A percentile compares a stretch with the other conserved stretches of the same genome.
Evolutionary conservation across 495 filamentous ascomycete species (phyloP).

Genomic region (Neurospora intermedia): DNA sequence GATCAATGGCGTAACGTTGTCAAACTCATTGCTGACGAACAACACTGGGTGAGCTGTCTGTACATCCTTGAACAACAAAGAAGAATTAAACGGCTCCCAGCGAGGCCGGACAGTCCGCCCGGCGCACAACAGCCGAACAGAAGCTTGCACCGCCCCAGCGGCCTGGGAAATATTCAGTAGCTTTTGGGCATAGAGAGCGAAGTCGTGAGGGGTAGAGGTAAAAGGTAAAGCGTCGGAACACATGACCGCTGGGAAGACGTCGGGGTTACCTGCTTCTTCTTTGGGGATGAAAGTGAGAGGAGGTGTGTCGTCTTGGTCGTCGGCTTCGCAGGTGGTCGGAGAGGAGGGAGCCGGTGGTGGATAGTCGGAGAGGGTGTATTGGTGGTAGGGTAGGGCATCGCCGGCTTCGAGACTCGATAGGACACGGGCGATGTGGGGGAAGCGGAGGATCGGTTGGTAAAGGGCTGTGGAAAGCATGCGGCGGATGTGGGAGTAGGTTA

Average conservation of each 20-base stretch:
- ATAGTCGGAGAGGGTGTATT: conserved; percentile 28
- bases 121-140: conserved; percentile 44
- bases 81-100: conserved; percentile 36
- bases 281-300: conserved; percentile 15
- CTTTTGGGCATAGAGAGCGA: conserved; percentile 34
- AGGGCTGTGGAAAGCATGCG: conserved; percentile 36
- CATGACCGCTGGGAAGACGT: conserved; percentile 46
- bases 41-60: conserved; percentile 42
- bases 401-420: conserved; percentile 44
- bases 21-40: conserved; percentile 43
- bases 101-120: conserved; percentile 47
- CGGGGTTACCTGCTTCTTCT: conserved; percentile 27
- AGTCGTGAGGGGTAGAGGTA: conserved; percentile 28
- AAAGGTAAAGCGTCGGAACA: conserved; percentile 48
- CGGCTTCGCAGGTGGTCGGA: conserved; percentile 22
- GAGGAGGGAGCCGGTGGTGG: conserved; percentile 18
- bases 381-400: conserved; percentile 42
- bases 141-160: conserved; percentile 49
- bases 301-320: conserved; percentile 12
- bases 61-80: neutral
- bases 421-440: conserved; percentile 43
- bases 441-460: conserved; percentile 51
- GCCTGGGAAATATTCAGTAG: conserved; percentile 37
- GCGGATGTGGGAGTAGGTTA: conserved; percentile 34
- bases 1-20: conserved; percentile 45